These are phyloP conservation scores for Auxenochlorella protothecoides DNA, from an alignment of 139 green algal species.

Conservation along the genomic window DNA sequence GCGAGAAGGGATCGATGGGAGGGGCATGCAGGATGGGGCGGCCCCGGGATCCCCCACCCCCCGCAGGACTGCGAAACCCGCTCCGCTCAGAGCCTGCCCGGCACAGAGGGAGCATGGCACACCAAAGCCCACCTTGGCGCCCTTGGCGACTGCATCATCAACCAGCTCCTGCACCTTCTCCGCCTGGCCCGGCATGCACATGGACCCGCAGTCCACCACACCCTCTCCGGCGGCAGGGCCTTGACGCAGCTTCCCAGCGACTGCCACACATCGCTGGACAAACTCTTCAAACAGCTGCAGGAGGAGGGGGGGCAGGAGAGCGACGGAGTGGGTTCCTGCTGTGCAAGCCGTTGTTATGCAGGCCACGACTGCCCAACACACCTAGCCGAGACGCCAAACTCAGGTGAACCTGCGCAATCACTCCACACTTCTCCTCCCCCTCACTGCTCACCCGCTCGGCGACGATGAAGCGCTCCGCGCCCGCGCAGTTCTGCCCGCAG, in stretches of 20 bases:
- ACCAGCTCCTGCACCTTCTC: constrained; percentile 79
- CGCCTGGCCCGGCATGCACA: constrained; percentile 87
- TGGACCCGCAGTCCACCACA: constrained; percentile 76
- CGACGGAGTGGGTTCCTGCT: no score
- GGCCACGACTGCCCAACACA: no score
- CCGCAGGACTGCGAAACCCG: no score
- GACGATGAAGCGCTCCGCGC: constrained; percentile 92
- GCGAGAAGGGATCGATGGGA: no score
- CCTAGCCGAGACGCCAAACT: no score
- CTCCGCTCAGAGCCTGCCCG: no score
- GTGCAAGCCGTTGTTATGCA: no score
- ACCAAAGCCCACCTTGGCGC: constrained; percentile 43
- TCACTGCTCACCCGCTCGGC: constrained; percentile 49
- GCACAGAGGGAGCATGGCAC: no score
- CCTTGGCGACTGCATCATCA: constrained; percentile 75
- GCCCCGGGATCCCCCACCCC: not conserved
- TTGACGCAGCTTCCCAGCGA: constrained; percentile 15
- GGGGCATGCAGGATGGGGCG: not conserved
- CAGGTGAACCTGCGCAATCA: no score
- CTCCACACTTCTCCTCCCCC: no score
- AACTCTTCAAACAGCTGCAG: constrained; percentile 10
- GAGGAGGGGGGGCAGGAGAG: no score
- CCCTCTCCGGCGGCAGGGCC: constrained; percentile 25
- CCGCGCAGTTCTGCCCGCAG: constrained; percentile 93
- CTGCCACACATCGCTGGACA: constrained; percentile 1